Evolutionary conservation across 371 early-diverging fungal species (phyloP), one percentile per base, ranked within the genome.

Genomic region (Mortierella sp.): DNA sequence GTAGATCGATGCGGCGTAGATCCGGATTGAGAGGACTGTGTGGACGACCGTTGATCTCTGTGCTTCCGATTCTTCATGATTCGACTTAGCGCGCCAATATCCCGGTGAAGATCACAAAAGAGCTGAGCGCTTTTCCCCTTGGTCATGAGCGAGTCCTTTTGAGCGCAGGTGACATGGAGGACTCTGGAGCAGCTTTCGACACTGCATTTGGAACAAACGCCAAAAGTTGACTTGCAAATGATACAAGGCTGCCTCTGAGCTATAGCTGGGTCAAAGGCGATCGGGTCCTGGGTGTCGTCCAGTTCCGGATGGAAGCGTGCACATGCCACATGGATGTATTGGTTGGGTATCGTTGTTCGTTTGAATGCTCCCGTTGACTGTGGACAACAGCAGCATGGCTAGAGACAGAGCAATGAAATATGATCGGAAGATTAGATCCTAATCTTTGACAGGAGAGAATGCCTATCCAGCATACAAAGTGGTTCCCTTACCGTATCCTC

Each of bases 301-400:
- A 72, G 57, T 16, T 18, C 23, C 16, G 68, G 65, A 58, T 77
- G 72, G 45, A 72, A 58, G 18, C 68, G 72, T 5, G 88, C 88
- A 68, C 90, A 89, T 11, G 87, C 86, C 7, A 85, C 84, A 64
- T 89, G 90, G 70, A 88, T 87, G 62, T 84, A 89, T 57, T 82
- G 75, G 16, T 84, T 87, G 37, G 83, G 79, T n/a, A 74, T 68
- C 6, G 69, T 76, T 0, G 90, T 87, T 21, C 81, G 84, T 63
- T 85, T 87, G 45, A 88, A 77, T 15, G 88, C 88, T 9, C 90
- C 88, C 15, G 76, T 64, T 37, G 59, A 72, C 23, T 64, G 72
- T 5, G 85, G 83, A 62, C 90, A 89, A 37, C 90, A 89, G 23
- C 86, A 70, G 19, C 77, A 76, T 23, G 81, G 84, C 89, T 89